phyloP scores from a whole-genome alignment of 139 green algal species.

The Axilococcus clingmanii region DNA sequence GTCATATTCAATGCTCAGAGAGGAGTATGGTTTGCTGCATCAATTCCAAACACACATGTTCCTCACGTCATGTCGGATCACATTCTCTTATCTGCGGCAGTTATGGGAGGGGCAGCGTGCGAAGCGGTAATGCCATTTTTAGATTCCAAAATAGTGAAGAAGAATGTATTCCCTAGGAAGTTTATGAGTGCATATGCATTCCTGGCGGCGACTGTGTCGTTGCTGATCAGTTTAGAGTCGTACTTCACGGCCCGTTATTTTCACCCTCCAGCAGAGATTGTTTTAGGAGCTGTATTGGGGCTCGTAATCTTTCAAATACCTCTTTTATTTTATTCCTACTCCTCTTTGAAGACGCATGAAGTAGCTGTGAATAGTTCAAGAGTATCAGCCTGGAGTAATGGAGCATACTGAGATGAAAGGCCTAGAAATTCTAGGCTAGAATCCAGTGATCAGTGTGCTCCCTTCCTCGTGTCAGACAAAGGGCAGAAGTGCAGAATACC shows the following conservation, averaged over 20 bases:
- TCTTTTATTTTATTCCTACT: no score
- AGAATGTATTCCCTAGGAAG: neutral
- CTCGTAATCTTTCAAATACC: constrained; percentile 18
- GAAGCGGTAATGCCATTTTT: constrained; percentile 15
- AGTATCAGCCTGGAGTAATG: no score
- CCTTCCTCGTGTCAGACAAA: no score
- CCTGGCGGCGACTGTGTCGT: constrained; percentile 1
- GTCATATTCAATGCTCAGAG: no score
- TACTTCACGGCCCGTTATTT: constrained; percentile 32
- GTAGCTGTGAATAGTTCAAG: no score
- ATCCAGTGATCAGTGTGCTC: no score
- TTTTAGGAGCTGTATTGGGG: constrained; percentile 12
- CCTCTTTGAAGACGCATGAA: no score
- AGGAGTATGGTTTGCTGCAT: no score
- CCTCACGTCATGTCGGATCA: constrained; percentile 29
- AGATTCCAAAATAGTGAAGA: neutral
- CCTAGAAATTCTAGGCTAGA: no score
- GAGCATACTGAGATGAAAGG: no score
- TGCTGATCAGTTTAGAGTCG: constrained; percentile 15
- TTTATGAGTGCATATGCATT: constrained; percentile 5
- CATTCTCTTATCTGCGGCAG: constrained; percentile 16
- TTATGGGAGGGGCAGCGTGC: constrained; percentile 11
- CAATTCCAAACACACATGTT: no score
- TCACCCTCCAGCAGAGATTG: constrained; percentile 19
- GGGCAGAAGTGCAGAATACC: no score